Base-by-base conservation (phyloP, 108 stramenopile genomes). In the Cyclotella baltica region DNA sequence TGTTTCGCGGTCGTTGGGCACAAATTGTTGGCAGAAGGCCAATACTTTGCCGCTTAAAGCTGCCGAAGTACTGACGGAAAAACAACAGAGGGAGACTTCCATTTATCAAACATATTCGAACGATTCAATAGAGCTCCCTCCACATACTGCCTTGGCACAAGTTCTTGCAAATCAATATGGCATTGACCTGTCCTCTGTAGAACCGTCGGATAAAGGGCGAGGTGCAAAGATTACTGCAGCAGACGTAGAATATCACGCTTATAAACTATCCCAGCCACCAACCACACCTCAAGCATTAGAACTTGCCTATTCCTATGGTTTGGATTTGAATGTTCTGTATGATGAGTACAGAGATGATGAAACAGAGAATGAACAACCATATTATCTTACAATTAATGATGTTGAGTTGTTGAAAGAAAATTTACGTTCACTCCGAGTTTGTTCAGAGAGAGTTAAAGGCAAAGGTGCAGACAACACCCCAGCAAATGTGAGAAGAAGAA, bases 221-320 rank as follows among this genome's bases (percentile, higher is more conserved):
- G 48, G 38, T 30, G 30, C 61, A 38, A 75, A 75, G 63, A 83
- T 83, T 28, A 72, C 75, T 47, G 75, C 81, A 8, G 75, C 64
- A 52, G 81, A 83, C 70, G 81, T 83, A 10, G 81, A 83, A 52
- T 83, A 72, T 59, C 65, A 83, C 38, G 75, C 71, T 29, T 83
- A 69, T 61, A 76, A 67, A 40, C 13, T 76, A 33, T 72, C 75
- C n/a, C 81, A 83, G 57, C 81, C 81, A 47, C 81, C 75, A 20
- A 52, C 75, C 34, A 83, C 75, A 28, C 57, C 65, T 9, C 75
- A 83, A 67, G 81, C 81, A 31, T 31, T 83, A 27, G 38, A 58
- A 61, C 31, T 66, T n/a, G 81, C 81, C 16, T 61, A 83, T 53
- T 70, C 70, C 1, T 43, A 76, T 30, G 75, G 71, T 34, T 62